phyloP scores from a whole-genome alignment of 169 alveolate species.

The Perkinsus olseni region DNA sequence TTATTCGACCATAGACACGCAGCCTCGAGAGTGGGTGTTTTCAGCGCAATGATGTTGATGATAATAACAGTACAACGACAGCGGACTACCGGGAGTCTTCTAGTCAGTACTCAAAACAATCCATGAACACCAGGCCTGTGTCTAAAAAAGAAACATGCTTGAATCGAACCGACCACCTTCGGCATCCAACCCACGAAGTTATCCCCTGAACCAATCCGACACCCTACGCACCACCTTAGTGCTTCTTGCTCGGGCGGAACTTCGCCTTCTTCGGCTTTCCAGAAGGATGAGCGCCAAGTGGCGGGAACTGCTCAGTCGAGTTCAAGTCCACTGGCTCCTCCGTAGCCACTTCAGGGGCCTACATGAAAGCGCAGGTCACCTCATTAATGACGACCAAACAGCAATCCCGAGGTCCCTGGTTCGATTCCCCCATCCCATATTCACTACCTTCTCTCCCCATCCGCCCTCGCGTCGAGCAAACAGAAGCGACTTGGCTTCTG shows the following conservation, averaged over 20 bases:
- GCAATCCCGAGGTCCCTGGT: background rate
- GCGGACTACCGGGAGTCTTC: too few relatives aligned
- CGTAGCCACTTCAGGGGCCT: background rate
- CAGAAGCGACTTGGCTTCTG: background rate
- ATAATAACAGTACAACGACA: too few relatives aligned
- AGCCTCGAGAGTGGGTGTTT: too few relatives aligned
- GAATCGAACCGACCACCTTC: background rate
- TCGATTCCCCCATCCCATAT: background rate
- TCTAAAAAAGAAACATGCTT: background rate
- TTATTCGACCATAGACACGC: too few relatives aligned
- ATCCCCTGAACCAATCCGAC: background rate
- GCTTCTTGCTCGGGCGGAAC: background rate
- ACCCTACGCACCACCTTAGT: background rate
- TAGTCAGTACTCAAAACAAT: too few relatives aligned
- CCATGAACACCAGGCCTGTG: too few relatives aligned
- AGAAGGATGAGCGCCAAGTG: background rate
- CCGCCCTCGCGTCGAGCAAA: background rate
- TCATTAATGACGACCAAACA: too few relatives aligned
- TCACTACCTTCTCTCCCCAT: background rate
- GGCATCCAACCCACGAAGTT: background rate
- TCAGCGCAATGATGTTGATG: too few relatives aligned
- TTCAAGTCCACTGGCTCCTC: background rate
- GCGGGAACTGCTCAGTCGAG: background rate
- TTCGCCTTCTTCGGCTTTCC: constrained; percentile 2
- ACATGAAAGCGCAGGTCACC: too few relatives aligned